Evolutionary conservation across 73 alveolate species (phyloP), one percentile per base, ranked within the genome.

Genomic region (Paramecium sonneborni): DNA sequence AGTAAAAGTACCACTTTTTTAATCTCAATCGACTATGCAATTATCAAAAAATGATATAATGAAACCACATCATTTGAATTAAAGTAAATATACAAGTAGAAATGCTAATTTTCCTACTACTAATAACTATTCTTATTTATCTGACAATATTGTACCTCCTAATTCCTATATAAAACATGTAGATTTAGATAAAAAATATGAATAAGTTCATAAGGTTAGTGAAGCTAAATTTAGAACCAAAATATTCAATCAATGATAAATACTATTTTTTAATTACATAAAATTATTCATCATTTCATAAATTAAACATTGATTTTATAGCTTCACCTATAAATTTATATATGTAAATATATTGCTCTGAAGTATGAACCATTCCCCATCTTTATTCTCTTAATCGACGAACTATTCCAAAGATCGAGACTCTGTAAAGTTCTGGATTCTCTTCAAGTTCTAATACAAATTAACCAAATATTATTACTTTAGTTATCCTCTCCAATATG

Each of bases 371-470:
- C 97, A 96, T 96, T 76, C 97, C 96, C 92, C 95, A 92, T 95
- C 99, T 95, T 97, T 97, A 92, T 93, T 98, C 99, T 95, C 99
- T 95, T 46, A 98, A 90, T 95, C 98, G 95, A 74, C 99, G 92
- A 1, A 98, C 99, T 21, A 96, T 93, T 34, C 98, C 97, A 94
- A 98, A 95, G 35, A 98, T 93, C 58, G 97, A 93, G 14, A 95
- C 69, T 62, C 97, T 93, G 34, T 92, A 94, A 55, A 89, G 94
- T 23, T 88, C 97, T 18, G 94, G 87, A 57, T 93, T 95, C 44
- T 93, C 70, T 44, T 79, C 92, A 26, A 74, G 8, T 35, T 70
- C 85, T 70, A 3, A 52, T 28, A 52, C 14, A n/a, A 24, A 18
- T 20, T 76, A 85, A 74, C 32, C 5, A 38, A 52, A 85, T 26